Conservation (phyloP, 2,329 filamentous ascomycete genomes). For the Hyphodiscus sp. region DNA sequence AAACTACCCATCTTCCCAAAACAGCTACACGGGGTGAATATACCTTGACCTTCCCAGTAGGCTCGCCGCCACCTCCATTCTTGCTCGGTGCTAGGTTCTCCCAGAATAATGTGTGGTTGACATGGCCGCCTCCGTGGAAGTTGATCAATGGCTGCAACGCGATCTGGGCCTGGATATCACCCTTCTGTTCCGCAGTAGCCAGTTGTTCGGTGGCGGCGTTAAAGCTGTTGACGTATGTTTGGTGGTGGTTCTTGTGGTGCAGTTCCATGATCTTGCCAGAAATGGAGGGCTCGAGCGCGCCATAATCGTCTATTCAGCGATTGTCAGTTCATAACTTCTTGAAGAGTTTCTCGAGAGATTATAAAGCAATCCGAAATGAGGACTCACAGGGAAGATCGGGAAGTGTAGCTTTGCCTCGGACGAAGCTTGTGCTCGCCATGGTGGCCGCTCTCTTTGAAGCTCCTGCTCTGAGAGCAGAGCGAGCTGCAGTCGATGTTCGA, state of each 20-base stretch:
- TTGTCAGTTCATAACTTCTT: background rate
- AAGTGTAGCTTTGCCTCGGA: slow-evolving; percentile 84
- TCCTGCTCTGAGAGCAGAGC: slow-evolving; percentile 64
- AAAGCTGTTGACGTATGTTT: slow-evolving; percentile 86
- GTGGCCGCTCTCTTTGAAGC: slow-evolving; percentile 57
- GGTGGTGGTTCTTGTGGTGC: slow-evolving; percentile 90
- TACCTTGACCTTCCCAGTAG: slow-evolving; percentile 41
- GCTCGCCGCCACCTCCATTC: slow-evolving; percentile 57
- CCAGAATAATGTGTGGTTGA: slow-evolving; percentile 65
- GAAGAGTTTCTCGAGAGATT: too few relatives aligned
- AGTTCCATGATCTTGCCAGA: slow-evolving; percentile 94
- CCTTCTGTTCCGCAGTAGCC: slow-evolving; percentile 46
- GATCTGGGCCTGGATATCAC: slow-evolving; percentile 47
- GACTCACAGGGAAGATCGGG: slow-evolving; percentile 74
- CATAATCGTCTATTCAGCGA: slow-evolving; percentile 73
- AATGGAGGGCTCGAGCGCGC: slow-evolving; percentile 79
- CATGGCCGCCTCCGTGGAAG: slow-evolving; percentile 62
- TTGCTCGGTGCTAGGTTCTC: slow-evolving; percentile 61
- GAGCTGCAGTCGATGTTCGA: slow-evolving; percentile 59
- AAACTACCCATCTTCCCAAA: background rate
- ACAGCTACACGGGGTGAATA: background rate
- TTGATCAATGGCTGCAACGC: slow-evolving; percentile 53
- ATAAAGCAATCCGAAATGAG: background rate
- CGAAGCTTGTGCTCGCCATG: slow-evolving; percentile 68
- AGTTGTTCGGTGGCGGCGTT: slow-evolving; percentile 74